A percentile compares a stretch with the other conserved stretches of the same genome.
Conservation (phyloP, 1,284 basidiomycete genomes). For the Apiotrichum sp. region DNA sequence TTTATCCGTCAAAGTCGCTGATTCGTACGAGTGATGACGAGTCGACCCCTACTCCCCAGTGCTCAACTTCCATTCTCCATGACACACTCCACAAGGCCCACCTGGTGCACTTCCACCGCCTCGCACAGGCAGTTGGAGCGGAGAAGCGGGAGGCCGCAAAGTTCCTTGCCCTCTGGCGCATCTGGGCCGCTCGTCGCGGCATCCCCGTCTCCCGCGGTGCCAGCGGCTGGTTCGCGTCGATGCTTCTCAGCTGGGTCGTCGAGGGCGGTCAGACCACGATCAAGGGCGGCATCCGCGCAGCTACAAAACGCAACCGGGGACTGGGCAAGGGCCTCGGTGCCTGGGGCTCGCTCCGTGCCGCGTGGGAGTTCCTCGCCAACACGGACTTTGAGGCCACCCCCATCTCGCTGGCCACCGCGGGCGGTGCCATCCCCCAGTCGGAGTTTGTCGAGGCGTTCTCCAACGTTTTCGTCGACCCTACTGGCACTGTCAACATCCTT, state of each 20-base stretch:
- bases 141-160: constrained; percentile 55
- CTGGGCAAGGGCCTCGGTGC: constrained; percentile 51
- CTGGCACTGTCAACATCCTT: constrained; percentile 74
- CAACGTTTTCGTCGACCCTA: constrained; percentile 69
- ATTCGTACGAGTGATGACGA: constrained; percentile 48
- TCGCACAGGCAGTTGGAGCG: constrained; percentile 59
- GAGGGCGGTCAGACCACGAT: constrained; percentile 58
- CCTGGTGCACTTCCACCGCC: constrained; percentile 62
- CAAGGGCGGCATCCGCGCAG: constrained; percentile 24
- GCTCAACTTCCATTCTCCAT: constrained; percentile 69
- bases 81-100: constrained; percentile 61
- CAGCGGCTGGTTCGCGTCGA: constrained; percentile 63
- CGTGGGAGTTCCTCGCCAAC: constrained; percentile 52
- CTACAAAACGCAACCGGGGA: constrained; percentile 40
- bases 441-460: constrained; percentile 40
- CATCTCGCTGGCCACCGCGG: constrained; percentile 55
- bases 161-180: constrained; percentile 70
- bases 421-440: constrained; percentile 34
- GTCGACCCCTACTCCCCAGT: constrained; percentile 60
- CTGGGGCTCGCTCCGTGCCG: constrained; percentile 42
- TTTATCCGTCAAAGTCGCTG: constrained; percentile 71
- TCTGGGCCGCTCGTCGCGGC: constrained; percentile 87
- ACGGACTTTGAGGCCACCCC: constrained; percentile 62
- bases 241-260: constrained; percentile 64
- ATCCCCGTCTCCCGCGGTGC: constrained; percentile 57